Conservation (phyloP, 1,284 basidiomycete genomes). For the Coriolopsis trogii region DNA sequence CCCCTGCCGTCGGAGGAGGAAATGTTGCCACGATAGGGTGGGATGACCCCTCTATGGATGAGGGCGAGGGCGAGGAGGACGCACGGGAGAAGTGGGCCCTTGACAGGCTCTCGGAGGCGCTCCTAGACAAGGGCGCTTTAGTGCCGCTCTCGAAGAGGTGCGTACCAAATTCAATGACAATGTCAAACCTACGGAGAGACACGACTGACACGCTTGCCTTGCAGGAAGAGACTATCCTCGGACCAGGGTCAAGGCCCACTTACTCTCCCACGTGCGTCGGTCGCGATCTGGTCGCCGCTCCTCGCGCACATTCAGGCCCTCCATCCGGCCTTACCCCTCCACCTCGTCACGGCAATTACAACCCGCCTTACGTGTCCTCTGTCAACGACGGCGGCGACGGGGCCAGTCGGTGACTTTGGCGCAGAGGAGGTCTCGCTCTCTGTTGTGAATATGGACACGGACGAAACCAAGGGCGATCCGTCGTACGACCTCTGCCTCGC, state of each 20-base stretch:
- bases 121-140: slow-evolving; percentile 66
- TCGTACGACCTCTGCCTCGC: slow-evolving; percentile 64
- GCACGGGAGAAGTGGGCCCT: slow-evolving; percentile 66
- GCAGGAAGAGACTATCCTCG: slow-evolving; percentile 63
- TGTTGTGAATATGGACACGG: slow-evolving; percentile 2
- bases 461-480: slow-evolving; percentile 30
- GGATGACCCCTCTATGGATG: slow-evolving; percentile 39
- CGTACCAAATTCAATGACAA: slow-evolving; percentile 23
- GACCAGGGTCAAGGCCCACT: slow-evolving; percentile 42
- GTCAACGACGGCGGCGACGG: not conserved
- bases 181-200: not conserved
- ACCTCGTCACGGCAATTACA: slow-evolving; percentile 56
- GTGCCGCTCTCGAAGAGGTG: slow-evolving; percentile 84
- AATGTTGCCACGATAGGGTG: slow-evolving; percentile 47
- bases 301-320: slow-evolving; percentile 61
- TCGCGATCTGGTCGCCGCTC: slow-evolving; percentile 75
- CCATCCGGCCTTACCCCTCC: slow-evolving; percentile 55
- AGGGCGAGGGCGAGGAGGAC: slow-evolving; percentile 32
- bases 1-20: slow-evolving; percentile 46
- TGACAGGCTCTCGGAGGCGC: slow-evolving; percentile 65
- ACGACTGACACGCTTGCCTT: slow-evolving; percentile 5
- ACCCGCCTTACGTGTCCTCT: slow-evolving; percentile 38
- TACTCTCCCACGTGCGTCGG: slow-evolving; percentile 53
- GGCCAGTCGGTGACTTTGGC: slow-evolving; percentile 1
- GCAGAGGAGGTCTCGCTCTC: slow-evolving; percentile 22